Percentiles rank a stretch among this genome's conserved stretches.
Conservation (phyloP, 163 green algal genomes). For the Volvox carteri region DNA sequence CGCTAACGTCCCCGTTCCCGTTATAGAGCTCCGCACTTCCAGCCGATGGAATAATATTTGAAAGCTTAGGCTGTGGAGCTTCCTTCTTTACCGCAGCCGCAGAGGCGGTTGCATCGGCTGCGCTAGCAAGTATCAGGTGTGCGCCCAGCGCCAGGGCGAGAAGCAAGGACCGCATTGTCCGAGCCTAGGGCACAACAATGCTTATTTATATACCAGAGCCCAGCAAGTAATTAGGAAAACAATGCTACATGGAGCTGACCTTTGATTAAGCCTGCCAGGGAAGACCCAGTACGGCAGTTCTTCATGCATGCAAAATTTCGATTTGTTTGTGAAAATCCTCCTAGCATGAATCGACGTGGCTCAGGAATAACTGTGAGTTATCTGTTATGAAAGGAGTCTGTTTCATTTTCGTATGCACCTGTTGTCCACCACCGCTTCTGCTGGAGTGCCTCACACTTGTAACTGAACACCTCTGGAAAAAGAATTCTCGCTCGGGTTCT, state of each 20-base stretch:
- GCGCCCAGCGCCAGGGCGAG: constrained; percentile 37
- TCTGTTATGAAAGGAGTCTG: too few species aligned
- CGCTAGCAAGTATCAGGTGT: constrained; percentile 23
- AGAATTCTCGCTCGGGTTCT: too few species aligned
- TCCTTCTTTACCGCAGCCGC: neutral
- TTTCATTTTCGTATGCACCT: too few species aligned
- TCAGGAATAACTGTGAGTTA: too few species aligned
- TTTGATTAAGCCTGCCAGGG: neutral
- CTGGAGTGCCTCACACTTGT: too few species aligned
- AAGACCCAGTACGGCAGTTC: too few species aligned
- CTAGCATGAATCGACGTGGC: too few species aligned
- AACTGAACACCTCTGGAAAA: too few species aligned
- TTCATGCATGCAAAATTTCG: neutral
- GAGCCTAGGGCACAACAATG: neutral
- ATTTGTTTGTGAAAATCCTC: too few species aligned
- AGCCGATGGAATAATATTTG: constrained; percentile 67
- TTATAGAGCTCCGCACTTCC: constrained; percentile 62
- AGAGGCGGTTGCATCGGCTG: neutral
- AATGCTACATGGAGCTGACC: neutral
- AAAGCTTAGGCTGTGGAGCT: constrained; percentile 40
- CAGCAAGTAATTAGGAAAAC: neutral
- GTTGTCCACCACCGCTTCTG: too few species aligned
- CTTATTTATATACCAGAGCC: neutral
- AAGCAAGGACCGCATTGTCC: constrained; percentile 16
- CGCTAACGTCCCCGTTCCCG: constrained; percentile 69